These are phyloP conservation scores for Luzula sylvatica DNA, from an alignment of 176 grass and related monocot species.

Conservation along the genomic window DNA sequence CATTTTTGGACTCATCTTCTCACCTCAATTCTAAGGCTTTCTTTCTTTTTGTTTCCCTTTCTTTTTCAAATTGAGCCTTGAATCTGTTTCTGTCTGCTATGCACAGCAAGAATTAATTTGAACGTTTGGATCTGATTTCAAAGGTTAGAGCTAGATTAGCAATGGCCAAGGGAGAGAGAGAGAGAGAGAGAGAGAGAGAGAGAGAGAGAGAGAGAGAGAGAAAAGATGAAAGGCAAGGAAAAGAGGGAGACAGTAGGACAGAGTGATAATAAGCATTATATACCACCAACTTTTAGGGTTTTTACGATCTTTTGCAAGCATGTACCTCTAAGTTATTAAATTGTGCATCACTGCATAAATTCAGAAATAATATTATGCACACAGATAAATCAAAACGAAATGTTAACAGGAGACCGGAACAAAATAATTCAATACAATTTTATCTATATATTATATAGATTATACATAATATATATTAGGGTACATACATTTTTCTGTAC, in stretches of 20 bases:
- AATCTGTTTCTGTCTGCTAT: background rate
- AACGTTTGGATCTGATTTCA: background rate
- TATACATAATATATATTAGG: too few species aligned
- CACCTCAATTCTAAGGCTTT: background rate
- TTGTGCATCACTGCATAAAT: too few species aligned
- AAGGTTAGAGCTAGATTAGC: slow-evolving; percentile 11
- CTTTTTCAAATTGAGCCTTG: background rate
- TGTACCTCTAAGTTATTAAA: background rate
- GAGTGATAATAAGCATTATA: slow-evolving; percentile 29
- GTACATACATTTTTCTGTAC: too few species aligned
- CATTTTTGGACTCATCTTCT: slow-evolving; percentile 24
- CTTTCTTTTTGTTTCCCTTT: background rate
- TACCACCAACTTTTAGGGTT: slow-evolving; percentile 8
- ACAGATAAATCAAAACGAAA: too few species aligned
- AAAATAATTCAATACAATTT: too few species aligned
- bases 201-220: slow-evolving; percentile 9
- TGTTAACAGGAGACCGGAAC: too few species aligned
- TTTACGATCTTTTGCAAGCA: slow-evolving; percentile 4
- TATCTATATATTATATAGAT: too few species aligned
- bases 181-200: slow-evolving; percentile 18
- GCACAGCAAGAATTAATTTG: background rate
- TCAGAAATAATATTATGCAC: too few species aligned
- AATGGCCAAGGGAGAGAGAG: slow-evolving; percentile 39
- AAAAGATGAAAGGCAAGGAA: slow-evolving; percentile 14
- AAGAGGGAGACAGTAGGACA: slow-evolving; percentile 12